Evolutionary conservation across 2,329 filamentous ascomycete genomes (phyloP).

Genomic region (Trichoderma oligosporum): DNA sequence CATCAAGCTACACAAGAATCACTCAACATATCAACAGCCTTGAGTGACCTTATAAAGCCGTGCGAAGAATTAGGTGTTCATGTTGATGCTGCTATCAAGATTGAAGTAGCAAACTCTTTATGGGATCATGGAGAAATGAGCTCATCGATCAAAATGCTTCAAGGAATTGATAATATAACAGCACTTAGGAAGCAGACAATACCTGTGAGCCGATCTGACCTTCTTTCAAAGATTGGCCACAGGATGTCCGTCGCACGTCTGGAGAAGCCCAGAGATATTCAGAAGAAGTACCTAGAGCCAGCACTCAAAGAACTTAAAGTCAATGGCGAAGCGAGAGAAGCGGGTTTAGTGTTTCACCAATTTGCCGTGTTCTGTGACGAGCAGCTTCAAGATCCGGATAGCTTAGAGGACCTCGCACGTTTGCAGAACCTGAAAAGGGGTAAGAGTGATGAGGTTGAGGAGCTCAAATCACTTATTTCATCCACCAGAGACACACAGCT

Average conservation of each 20-base stretch:
- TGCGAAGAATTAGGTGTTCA: slow-evolving; percentile 69
- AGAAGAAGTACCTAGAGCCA: slow-evolving; percentile 78
- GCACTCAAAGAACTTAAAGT: slow-evolving; percentile 78
- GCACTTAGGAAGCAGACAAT: slow-evolving; percentile 67
- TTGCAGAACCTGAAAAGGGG: slow-evolving; percentile 74
- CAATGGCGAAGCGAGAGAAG: slow-evolving; percentile 63
- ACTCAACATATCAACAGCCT: slow-evolving; percentile 74
- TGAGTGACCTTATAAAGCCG: slow-evolving; percentile 71
- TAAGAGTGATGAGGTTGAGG: slow-evolving; percentile 75
- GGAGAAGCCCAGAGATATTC: slow-evolving; percentile 86
- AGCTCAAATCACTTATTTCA: slow-evolving; percentile 61
- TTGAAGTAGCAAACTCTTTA: slow-evolving; percentile 82
- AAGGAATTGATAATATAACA: slow-evolving; percentile 60
- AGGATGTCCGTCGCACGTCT: slow-evolving; percentile 85
- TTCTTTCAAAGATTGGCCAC: slow-evolving; percentile 83
- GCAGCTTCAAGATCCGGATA: slow-evolving; percentile 82
- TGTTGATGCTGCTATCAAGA: slow-evolving; percentile 70
- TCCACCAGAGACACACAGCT: slow-evolving; percentile 50
- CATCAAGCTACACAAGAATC: slow-evolving; percentile 84
- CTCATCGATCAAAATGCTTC: slow-evolving; percentile 83
- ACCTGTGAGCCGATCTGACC: slow-evolving; percentile 66
- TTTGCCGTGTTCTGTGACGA: slow-evolving; percentile 95
- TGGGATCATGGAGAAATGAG: slow-evolving; percentile 93
- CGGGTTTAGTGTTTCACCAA: slow-evolving; percentile 86
- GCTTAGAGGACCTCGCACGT: slow-evolving; percentile 77